Base-by-base conservation (phyloP, 805 yeast genomes). In the Starmerella roubikii region DNA sequence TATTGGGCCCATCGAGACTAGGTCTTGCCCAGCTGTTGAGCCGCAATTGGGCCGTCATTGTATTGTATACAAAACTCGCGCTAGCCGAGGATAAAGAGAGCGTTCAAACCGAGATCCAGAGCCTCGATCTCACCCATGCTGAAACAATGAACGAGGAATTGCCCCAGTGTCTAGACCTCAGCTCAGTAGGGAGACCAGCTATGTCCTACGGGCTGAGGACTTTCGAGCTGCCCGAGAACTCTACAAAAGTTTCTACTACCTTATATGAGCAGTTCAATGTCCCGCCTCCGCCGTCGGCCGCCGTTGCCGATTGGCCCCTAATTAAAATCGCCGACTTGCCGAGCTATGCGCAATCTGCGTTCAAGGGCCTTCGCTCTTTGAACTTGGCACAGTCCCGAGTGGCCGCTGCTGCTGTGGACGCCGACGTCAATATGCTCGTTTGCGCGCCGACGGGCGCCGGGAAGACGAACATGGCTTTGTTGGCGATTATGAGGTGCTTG, bases 391-490 rank as follows among this genome's bases (percentile, higher is more conserved):
- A 91, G 57, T 80, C 94, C 1, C 71, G 71, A 44, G 84, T 86
- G 0, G 83, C 60, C 47, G 91, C 91, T 1, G 54, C 64, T n/a
- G 95, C 94, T 0, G 82, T 88, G 47, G 52, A 67, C 3, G 60
- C 71, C 1, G 91, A 82, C 53, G 67, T 68, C 4, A 88, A 86
- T 51, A 55, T 91, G 29, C 61, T 88, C 15, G 63, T 88, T 49
- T 88, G 97, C 68, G 97, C 98, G 1, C 98, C 98, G 6, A 88
- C 98, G 0, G 98, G 98, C 63, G 95, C 95, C 2, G 98, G 98
- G 62, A 88, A 88, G 56, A 88, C 98, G 18, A 91, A 91, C 56
- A 94, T 91, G 22, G 99, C 99, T 0, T 72, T 91, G 76, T 59
- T 91, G 33, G 66, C 94, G 0, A 67, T 82, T 4, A 62, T 86